Evolutionary conservation across 2,329 filamentous ascomycete genomes (phyloP), one percentile per base, ranked within the genome.

Genomic region (Cucurbitaria berberidis): DNA sequence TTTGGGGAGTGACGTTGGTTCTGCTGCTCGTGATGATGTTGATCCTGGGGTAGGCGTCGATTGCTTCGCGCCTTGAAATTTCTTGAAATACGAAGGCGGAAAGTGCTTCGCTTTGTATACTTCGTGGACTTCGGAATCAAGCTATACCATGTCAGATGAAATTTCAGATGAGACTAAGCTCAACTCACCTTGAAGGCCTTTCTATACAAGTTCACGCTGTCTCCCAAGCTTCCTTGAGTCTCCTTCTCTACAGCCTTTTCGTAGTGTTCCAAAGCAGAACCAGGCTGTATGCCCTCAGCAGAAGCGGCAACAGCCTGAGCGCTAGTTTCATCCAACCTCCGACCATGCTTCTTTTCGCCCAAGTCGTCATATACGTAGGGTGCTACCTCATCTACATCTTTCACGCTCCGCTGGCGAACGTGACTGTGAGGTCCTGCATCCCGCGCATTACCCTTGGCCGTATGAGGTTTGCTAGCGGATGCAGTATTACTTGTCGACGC

Each of bases 101-200:
- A 95, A 97, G 76, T 98, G 88, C 77, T 98, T 98, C 68, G 91
- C 89, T 67, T 90, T 90, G 78, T 97, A 99, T 51, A 84, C 82
- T 66, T 90, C 86, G 73, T 99, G 92, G 46, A 99, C 93, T 13
- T 82, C 80, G 50, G 87, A 82, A 72, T 98, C 95, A 75, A 99
- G 85, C 89, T 93, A 62, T 8, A 51, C 11, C 10, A 8, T 13
- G 50, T 69, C 19, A 68, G 54, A 35, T 43, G 18, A 19, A 9
- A 16, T 21, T 18, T 9, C 5, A 22, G 8, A 10, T 22, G 19
- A 3, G 18, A 16, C 4, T 3, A 21, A 41, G 16, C 13, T 34
- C 11, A 19, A 68, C 81, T 53, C 76, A 93, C 91, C 72, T 89
- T 86, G 74, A 96, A 98, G 0, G 95, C 95, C 74, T 89, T 92